phyloP scores from a whole-genome alignment of 352 stramenopile species.

The Thraustochytrium sp. region DNA sequence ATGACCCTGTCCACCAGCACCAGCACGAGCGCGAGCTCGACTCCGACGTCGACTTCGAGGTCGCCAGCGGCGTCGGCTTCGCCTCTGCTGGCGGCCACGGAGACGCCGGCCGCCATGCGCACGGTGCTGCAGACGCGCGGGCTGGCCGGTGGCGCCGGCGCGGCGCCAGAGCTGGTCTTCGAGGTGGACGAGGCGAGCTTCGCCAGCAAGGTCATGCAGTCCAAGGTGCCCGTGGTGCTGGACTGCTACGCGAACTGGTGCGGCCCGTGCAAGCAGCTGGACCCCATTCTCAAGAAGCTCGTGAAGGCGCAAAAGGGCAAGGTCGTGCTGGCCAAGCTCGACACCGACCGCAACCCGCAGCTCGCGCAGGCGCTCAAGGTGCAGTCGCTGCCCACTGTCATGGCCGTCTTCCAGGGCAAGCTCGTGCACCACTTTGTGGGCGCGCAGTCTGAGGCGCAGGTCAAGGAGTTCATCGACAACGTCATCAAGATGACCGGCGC shows the following conservation, averaged over 20 bases:
- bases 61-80: neutral
- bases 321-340: slow-evolving; percentile 41
- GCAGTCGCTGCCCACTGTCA: slow-evolving; percentile 43
- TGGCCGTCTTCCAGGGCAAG: slow-evolving; percentile 41
- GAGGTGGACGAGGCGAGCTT: slow-evolving; percentile 10
- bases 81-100: too few species aligned
- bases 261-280: slow-evolving; percentile 46
- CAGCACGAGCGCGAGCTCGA: neutral
- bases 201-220: slow-evolving; percentile 33
- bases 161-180: neutral
- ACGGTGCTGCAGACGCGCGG: too few species aligned
- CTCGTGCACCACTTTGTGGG: slow-evolving; percentile 43
- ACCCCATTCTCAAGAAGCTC: slow-evolving; percentile 33
- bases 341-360: slow-evolving; percentile 46
- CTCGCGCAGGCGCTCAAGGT: slow-evolving; percentile 37
- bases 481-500: slow-evolving; percentile 18
- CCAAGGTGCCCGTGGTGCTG: slow-evolving; percentile 45
- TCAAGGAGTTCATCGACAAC: slow-evolving; percentile 38
- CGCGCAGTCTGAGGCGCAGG: neutral
- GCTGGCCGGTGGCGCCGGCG: neutral
- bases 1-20: too few species aligned
- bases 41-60: neutral
- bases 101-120: too few species aligned
- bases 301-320: slow-evolving; percentile 25
- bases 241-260: slow-evolving; percentile 47